Evolutionary conservation across 768 basidiomycete genomes (phyloP).

Genomic region (Botryobasidium botryosum): DNA sequence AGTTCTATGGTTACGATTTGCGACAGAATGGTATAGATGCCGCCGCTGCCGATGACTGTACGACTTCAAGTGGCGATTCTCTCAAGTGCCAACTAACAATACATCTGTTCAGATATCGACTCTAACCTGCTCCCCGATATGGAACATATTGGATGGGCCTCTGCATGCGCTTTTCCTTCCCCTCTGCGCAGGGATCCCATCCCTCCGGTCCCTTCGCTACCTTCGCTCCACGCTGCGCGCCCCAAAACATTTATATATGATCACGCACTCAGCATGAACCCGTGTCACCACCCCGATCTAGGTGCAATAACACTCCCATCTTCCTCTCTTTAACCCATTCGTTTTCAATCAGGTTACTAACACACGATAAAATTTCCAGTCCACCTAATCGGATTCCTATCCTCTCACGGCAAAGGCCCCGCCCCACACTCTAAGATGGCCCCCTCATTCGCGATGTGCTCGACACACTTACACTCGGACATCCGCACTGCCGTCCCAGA

Average conservation of each 20-base stretch:
- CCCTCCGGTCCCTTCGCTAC: not conserved
- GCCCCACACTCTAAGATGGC: conserved; percentile 1
- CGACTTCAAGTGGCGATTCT: conserved; percentile 9
- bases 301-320: too few species aligned
- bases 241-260: conserved; percentile 29
- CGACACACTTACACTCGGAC: conserved; percentile 12
- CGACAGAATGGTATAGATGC: conserved; percentile 21
- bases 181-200: not conserved
- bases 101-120: conserved; percentile 9
- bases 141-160: conserved; percentile 16
- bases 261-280: conserved; percentile 32
- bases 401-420: conserved; percentile 5
- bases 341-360: conserved; percentile 22
- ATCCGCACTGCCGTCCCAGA: conserved; percentile 16
- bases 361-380: too few species aligned
- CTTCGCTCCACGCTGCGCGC: not conserved
- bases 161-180: conserved; percentile 17
- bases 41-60: conserved; percentile 20
- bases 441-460: conserved; percentile 9
- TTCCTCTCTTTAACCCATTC: conserved; percentile 32
- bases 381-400: conserved; percentile 10
- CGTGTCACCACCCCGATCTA: conserved; percentile 35
- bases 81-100: conserved; percentile 18
- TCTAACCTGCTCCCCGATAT: not conserved
- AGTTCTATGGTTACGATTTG: conserved; percentile 22